Evolutionary conservation across 352 stramenopile species (phyloP).

Genomic region (Phytophthora multivora): DNA sequence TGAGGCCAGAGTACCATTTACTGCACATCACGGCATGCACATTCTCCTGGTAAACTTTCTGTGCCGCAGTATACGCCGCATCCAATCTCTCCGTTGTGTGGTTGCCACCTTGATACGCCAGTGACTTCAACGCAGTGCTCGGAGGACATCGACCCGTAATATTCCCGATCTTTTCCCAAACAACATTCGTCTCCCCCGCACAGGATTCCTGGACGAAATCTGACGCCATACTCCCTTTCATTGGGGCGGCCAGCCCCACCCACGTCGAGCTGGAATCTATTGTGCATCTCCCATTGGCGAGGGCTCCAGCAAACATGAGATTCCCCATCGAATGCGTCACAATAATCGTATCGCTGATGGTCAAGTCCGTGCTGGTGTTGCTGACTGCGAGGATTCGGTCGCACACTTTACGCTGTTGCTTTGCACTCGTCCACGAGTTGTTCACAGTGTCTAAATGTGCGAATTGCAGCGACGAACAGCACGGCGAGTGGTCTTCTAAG

Average conservation of each 20-base stretch:
- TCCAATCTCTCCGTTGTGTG: conserved; percentile 13
- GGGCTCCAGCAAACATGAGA: conserved; percentile 24
- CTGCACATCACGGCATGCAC: conserved; percentile 41
- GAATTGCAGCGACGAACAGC: conserved; percentile 36
- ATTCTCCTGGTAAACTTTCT: conserved; percentile 30
- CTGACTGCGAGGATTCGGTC: conserved; percentile 25
- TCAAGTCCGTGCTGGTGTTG: conserved; percentile 5
- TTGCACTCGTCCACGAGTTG: conserved; percentile 42
- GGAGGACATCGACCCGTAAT: conserved; percentile 39
- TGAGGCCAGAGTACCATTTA: conserved; percentile 33
- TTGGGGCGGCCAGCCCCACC: conserved; percentile 31
- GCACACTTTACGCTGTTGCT: conserved; percentile 39
- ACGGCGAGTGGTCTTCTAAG: conserved; percentile 12
- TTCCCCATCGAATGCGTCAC: conserved; percentile 46
- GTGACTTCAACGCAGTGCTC: conserved; percentile 15
- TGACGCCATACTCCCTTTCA: conserved; percentile 39
- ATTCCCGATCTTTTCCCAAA: conserved; percentile 16
- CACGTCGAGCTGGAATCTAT: conserved; percentile 27
- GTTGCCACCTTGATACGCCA: conserved; percentile 33
- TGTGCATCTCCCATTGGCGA: conserved; percentile 11
- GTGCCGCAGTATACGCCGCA: conserved; percentile 28
- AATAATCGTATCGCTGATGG: conserved; percentile 35
- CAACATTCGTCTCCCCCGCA: conserved; percentile 17
- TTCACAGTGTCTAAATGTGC: conserved; percentile 47
- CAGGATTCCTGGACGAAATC: conserved; percentile 41